These are phyloP conservation scores for Geranomyces variabilis DNA, from an alignment of 192 early-diverging fungal species.

Conservation along the genomic window DNA sequence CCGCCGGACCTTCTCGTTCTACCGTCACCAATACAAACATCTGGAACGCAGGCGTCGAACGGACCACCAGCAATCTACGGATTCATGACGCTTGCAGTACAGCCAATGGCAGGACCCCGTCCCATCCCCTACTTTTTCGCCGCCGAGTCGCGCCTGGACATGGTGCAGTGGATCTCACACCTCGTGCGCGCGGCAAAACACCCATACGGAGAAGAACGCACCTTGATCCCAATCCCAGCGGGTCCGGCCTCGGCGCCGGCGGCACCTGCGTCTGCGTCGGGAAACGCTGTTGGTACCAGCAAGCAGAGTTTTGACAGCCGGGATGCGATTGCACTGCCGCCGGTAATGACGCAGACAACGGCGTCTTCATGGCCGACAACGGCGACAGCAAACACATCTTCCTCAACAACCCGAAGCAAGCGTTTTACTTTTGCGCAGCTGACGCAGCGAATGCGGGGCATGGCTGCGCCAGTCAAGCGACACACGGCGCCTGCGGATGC, in stretches of 20 bases:
- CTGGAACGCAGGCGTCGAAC: neutral
- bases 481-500: neutral
- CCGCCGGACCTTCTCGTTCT: neutral
- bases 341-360: neutral
- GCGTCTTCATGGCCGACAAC: neutral
- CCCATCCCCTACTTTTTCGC: slow-evolving; percentile 1
- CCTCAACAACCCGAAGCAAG: neutral
- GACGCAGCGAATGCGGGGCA: neutral
- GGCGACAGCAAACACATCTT: too few species aligned
- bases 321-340: too few species aligned
- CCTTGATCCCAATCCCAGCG: neutral
- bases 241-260: neutral
- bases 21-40: neutral
- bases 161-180: slow-evolving; percentile 5
- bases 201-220: neutral
- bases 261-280: too few species aligned
- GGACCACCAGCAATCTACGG: slow-evolving; percentile 2
- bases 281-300: too few species aligned
- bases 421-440: slow-evolving; percentile 4
- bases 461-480: neutral
- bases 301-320: too few species aligned
- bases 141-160: neutral
- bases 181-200: neutral
- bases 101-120: neutral
- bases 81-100: neutral